Conservation (phyloP, 495 filamentous ascomycete species). For the Glonium stellatum region DNA sequence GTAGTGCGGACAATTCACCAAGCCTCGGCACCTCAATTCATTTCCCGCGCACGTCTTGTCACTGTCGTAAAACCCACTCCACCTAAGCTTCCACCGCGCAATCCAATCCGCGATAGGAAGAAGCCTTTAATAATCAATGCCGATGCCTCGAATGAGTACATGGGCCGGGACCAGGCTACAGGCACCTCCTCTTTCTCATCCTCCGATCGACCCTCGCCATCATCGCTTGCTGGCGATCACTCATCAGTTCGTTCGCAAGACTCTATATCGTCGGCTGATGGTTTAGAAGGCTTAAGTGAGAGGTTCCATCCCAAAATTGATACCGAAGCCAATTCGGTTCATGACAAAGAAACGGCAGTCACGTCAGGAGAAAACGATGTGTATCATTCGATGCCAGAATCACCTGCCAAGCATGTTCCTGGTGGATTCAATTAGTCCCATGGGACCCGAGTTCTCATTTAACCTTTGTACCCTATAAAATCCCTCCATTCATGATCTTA, state of each 20-base stretch:
- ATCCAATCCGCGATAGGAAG: conserved; percentile 30
- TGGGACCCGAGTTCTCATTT: no score
- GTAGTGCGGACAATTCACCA: conserved; percentile 27
- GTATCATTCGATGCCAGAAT: conserved; percentile 19
- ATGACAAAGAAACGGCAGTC: not conserved
- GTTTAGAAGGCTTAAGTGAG: conserved; percentile 17
- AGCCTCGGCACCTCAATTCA: conserved; percentile 26
- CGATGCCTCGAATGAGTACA: conserved; percentile 8
- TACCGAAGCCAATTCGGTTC: not conserved
- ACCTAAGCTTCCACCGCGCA: conserved; percentile 35
- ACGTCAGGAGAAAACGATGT: conserved; percentile 13
- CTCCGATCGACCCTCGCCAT: conserved; percentile 11
- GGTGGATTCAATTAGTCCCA: conserved; percentile 20
- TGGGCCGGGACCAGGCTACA: conserved; percentile 6
- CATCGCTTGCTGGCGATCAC: conserved; percentile 19
- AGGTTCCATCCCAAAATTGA: conserved; percentile 15
- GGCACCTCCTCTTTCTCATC: conserved; percentile 16
- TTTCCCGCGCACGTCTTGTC: conserved; percentile 35
- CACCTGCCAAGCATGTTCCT: conserved; percentile 17
- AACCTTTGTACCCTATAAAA: no score
- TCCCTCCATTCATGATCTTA: no score
- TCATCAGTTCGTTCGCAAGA: conserved; percentile 21
- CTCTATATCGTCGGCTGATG: conserved; percentile 20
- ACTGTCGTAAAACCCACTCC: conserved; percentile 32
- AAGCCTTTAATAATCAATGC: conserved; percentile 21